Evolutionary conservation across 345 rosid species (phyloP).

Genomic region (Limnanthes douglasii): DNA sequence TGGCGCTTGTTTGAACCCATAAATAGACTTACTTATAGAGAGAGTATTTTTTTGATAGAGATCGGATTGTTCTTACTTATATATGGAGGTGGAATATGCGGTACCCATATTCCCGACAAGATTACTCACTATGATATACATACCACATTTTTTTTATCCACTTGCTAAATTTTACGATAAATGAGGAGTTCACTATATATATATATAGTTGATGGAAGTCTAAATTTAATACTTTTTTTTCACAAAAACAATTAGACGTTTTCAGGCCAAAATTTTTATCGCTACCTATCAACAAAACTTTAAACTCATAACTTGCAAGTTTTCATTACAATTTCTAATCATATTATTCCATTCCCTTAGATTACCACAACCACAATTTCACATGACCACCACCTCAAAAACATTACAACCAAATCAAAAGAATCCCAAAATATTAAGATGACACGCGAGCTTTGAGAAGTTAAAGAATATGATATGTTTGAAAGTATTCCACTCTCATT

Average conservation of each 20-base stretch:
- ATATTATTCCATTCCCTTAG: slow-evolving; percentile 83
- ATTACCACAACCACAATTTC: slow-evolving; percentile 85
- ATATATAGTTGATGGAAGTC: slow-evolving; percentile 76
- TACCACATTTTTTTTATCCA: slow-evolving; percentile 56
- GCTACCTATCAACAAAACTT: slow-evolving; percentile 63
- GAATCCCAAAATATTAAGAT: no score
- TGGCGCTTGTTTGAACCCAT: no score
- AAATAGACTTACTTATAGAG: no score
- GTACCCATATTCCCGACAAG: no score
- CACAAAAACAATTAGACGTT: slow-evolving; percentile 61
- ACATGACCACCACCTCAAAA: slow-evolving; percentile 78
- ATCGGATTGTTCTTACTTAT: no score
- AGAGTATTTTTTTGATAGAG: no score
- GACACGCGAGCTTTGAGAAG: no score
- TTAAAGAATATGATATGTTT: no score
- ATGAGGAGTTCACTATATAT: slow-evolving; percentile 36
- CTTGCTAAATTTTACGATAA: slow-evolving; percentile 33
- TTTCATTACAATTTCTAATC: slow-evolving; percentile 87
- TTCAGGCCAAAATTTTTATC: slow-evolving; percentile 61
- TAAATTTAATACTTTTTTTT: slow-evolving; percentile 69
- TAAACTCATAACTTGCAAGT: slow-evolving; percentile 68
- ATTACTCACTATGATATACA: slow-evolving; percentile 62
- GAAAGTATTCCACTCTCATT: no score
- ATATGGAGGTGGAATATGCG: no score
- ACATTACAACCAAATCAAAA: background rate